These are phyloP conservation scores for Cladosporium velox DNA, from an alignment of 2,329 filamentous ascomycete species.

Conservation along the genomic window DNA sequence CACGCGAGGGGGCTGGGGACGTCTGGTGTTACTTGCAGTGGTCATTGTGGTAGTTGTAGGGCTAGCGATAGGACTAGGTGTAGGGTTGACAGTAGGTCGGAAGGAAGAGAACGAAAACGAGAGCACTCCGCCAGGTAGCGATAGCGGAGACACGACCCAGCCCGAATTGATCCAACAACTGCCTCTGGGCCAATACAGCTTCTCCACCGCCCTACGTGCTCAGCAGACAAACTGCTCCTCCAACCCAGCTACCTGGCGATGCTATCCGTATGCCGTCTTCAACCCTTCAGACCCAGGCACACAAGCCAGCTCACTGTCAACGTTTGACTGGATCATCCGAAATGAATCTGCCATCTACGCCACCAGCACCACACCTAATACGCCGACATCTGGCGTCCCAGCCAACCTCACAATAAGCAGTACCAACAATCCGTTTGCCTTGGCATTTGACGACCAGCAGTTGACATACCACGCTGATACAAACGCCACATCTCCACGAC, in stretches of 20 bases:
- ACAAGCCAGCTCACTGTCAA: conserved; percentile 47
- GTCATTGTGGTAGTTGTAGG: conserved; percentile 42
- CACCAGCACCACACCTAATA: conserved; percentile 57
- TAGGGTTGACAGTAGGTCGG: conserved; percentile 35
- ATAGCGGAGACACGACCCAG: conserved; percentile 20
- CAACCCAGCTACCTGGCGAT: conserved; percentile 61
- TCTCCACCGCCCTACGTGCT: conserved; percentile 60
- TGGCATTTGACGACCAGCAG: conserved; percentile 56
- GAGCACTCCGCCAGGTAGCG: conserved; percentile 23
- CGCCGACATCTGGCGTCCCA: conserved; percentile 52
- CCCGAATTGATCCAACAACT: conserved; percentile 45
- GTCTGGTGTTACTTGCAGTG: conserved; percentile 40
- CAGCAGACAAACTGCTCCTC: conserved; percentile 60
- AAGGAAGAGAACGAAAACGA: conserved; percentile 16
- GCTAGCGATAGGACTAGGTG: conserved; percentile 44
- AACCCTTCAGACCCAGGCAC: conserved; percentile 33
- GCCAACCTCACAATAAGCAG: conserved; percentile 51
- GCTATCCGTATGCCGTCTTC: conserved; percentile 60
- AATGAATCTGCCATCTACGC: conserved; percentile 42
- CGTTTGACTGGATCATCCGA: conserved; percentile 64
- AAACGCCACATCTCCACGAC: conserved; percentile 52
- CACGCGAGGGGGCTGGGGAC: conserved; percentile 43
- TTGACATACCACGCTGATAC: conserved; percentile 49
- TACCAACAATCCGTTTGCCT: conserved; percentile 56
- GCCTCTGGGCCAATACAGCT: conserved; percentile 63